Evolutionary conservation across 495 filamentous ascomycete genomes (phyloP), one percentile per base, ranked within the genome.

Genomic region (Talaromyces borbonicus): DNA sequence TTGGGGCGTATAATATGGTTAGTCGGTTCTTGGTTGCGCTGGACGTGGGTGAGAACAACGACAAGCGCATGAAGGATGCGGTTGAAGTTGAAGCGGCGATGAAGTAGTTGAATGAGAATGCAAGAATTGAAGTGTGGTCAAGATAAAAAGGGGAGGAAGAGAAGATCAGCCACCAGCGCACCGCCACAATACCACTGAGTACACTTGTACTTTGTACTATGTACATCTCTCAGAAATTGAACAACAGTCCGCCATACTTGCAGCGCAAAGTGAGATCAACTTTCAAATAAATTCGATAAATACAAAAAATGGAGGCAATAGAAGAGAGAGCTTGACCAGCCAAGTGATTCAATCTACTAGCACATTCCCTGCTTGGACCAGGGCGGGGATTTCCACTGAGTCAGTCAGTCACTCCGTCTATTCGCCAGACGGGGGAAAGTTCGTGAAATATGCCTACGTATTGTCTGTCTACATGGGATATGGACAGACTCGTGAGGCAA

Each of bases 1-100:
- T 83, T 49, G 82, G 76, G 11, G 74, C 73, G 26, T 87, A 88
- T 54, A 87, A 87, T 58, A 84, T 81, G 57, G 84, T 88, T 11
- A 83, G 79, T 45, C 68, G 83, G 27, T 85, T 88, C 51, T 56
- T 87, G 46, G 83, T 88, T 12, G 82, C 83, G 19, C 54, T 88
- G 60, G 81, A 87, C 62, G 60, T 80, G 37, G 79, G 83, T 20
- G 81, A 85, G 66, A 69, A 70, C 43, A 69, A 69, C 52, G 60
- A 33, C 11, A 55, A 55, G 19, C 52, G 18, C 11, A 46, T 46
- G 43, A 46, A 46, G 19, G 43, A 24, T 1, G 29, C 43, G 8
- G 43, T 12, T 3, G 47, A 49, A 26, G 35, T 43, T 15, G 30
- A 32, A 7, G 22, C 8, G 4, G 23, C 16, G 35, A 15, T 49